Conservation (phyloP, 306 rosid species). For the Psophocarpus tetragonolobus region DNA sequence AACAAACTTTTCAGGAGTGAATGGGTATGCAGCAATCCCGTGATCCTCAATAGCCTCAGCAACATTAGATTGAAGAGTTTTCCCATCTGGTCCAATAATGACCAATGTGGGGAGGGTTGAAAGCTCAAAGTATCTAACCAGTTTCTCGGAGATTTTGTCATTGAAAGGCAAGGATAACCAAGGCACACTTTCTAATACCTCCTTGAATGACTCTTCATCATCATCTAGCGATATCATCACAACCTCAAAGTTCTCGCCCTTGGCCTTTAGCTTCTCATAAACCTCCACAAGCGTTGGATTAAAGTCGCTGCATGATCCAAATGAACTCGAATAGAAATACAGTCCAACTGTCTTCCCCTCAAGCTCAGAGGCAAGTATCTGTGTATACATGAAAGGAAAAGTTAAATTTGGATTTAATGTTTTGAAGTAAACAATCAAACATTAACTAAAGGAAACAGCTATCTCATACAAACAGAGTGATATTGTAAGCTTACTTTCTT, state of each 20-base stretch:
- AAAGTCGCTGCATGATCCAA: slow-evolving; percentile 35
- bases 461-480: not conserved
- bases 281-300: slow-evolving; percentile 52
- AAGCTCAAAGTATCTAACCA: slow-evolving; percentile 56
- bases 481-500: slow-evolving; percentile 41
- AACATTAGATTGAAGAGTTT: slow-evolving; percentile 56
- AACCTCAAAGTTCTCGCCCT: slow-evolving; percentile 64
- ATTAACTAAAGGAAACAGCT: not conserved
- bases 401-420: slow-evolving; percentile 20
- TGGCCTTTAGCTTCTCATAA: slow-evolving; percentile 58
- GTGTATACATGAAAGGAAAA: slow-evolving; percentile 19
- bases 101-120: slow-evolving; percentile 59
- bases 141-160: slow-evolving; percentile 50
- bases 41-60: slow-evolving; percentile 60
- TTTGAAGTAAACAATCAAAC: not conserved
- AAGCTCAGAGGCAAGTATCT: slow-evolving; percentile 66
- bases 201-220: slow-evolving; percentile 51
- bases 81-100: slow-evolving; percentile 73
- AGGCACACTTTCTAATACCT: slow-evolving; percentile 45
- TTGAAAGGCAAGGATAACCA: slow-evolving; percentile 69
- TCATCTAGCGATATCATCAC: slow-evolving; percentile 57
- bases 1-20: slow-evolving; percentile 62
- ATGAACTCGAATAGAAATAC: slow-evolving; percentile 47
- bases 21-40: slow-evolving; percentile 67
- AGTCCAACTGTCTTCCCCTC: slow-evolving; percentile 71